A percentile compares a stretch with the other conserved stretches of the same genome.
Evolutionary conservation across 306 rosid genomes (phyloP).

Genomic region (Cucumis sativus): DNA sequence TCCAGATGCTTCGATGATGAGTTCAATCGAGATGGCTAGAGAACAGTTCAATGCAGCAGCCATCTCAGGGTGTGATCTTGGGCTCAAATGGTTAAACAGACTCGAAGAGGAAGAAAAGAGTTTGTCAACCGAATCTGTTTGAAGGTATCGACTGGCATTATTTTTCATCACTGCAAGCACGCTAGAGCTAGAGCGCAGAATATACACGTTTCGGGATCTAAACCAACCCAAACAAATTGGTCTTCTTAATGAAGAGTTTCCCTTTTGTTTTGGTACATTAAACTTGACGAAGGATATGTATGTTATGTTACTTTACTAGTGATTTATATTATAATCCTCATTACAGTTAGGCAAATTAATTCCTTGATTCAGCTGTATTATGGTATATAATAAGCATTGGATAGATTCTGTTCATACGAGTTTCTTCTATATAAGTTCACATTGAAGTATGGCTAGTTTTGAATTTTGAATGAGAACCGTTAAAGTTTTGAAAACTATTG

Average conservation of each 20-base stretch:
- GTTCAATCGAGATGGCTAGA: conserved; percentile 71
- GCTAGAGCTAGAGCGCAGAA: background rate
- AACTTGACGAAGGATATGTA: background rate
- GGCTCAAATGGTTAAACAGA: conserved; percentile 75
- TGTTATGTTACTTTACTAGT: background rate
- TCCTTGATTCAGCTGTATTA: background rate
- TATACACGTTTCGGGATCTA: background rate
- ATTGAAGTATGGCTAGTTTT: no score
- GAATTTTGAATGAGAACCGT: no score
- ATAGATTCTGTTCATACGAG: background rate
- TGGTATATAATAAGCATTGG: background rate
- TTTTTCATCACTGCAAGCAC: background rate
- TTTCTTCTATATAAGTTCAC: background rate
- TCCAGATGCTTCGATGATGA: conserved; percentile 20
- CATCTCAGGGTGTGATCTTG: conserved; percentile 74
- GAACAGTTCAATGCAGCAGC: conserved; percentile 75
- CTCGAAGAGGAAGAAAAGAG: conserved; percentile 66
- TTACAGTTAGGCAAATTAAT: background rate
- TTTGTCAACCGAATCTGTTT: background rate
- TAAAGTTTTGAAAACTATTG: no score
- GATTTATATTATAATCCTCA: background rate
- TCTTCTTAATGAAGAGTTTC: background rate
- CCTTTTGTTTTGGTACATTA: background rate
- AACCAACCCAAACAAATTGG: background rate
- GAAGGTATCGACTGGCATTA: background rate